A percentile compares a stretch with the other conserved stretches of the same genome.
Evolutionary conservation across 2,329 filamentous ascomycete species (phyloP).

Genomic region (Botryotinia globosa): DNA sequence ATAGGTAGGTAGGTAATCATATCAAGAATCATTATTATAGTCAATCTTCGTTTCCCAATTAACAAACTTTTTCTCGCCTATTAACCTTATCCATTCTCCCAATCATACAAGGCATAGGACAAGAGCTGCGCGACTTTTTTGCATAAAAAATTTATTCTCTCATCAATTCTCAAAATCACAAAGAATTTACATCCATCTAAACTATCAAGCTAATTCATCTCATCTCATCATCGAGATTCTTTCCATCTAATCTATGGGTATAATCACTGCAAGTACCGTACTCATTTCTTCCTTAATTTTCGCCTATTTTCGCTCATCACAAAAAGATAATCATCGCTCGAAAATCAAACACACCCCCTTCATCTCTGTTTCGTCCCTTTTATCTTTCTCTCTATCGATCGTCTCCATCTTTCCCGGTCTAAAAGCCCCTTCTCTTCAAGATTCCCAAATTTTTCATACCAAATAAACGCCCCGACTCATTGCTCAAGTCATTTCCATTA

Average conservation of each 20-base stretch:
- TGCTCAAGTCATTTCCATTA: not conserved
- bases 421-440: not conserved
- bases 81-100: not conserved
- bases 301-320: not conserved
- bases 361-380: too few species aligned
- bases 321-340: not conserved
- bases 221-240: not conserved
- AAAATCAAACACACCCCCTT: not conserved
- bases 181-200: not conserved
- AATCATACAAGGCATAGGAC: not conserved
- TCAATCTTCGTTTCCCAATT: not conserved
- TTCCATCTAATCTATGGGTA: not conserved
- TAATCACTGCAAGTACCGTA: not conserved
- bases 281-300: not conserved
- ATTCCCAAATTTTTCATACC: not conserved
- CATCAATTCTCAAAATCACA: not conserved
- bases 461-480: not conserved
- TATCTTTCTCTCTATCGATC: not conserved
- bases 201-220: not conserved
- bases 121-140: too few species aligned
- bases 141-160: too few species aligned
- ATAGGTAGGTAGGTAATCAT: too few species aligned
- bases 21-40: too few species aligned
- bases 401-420: not conserved
- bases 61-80: not conserved